Evolutionary conservation across 495 filamentous ascomycete species (phyloP).

Genomic region (Neurospora sp.): DNA sequence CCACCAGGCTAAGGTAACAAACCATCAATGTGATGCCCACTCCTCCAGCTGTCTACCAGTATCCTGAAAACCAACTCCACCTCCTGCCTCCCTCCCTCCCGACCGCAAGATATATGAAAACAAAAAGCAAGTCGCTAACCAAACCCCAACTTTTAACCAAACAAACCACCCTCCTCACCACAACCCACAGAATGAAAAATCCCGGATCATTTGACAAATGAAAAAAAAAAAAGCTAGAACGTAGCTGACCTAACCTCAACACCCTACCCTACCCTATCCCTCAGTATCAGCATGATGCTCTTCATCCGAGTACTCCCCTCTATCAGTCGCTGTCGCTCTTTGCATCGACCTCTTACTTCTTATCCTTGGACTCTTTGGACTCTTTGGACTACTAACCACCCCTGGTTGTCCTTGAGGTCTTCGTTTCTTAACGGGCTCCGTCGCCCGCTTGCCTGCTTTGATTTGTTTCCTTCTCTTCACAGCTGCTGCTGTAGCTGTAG

Average conservation of each 20-base stretch:
- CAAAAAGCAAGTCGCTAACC: not conserved
- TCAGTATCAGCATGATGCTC: slow-evolving; percentile 11
- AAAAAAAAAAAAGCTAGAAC: not conserved
- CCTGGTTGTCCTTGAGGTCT: slow-evolving; percentile 3
- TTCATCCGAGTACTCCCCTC: slow-evolving; percentile 3
- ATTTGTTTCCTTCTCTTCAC: slow-evolving; percentile 23
- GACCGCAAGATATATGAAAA: not conserved
- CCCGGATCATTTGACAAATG: not conserved
- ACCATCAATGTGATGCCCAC: not conserved
- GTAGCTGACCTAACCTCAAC: not conserved
- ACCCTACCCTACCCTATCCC: not conserved
- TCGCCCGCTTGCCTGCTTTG: slow-evolving; percentile 18
- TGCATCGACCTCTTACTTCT: not conserved
- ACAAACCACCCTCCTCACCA: not conserved
- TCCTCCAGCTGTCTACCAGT: not conserved
- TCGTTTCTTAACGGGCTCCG: not conserved
- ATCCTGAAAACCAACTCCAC: not conserved
- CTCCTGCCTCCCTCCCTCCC: too few relatives aligned
- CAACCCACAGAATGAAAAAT: not conserved
- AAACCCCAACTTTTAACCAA: not conserved
- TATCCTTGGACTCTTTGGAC: not conserved
- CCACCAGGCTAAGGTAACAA: not conserved
- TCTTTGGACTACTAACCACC: not conserved
- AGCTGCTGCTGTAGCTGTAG: slow-evolving; percentile 9
- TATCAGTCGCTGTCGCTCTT: not conserved